Evolutionary conservation across 1,284 basidiomycete genomes (phyloP).

Genomic region (Rhizoctonia solani): DNA sequence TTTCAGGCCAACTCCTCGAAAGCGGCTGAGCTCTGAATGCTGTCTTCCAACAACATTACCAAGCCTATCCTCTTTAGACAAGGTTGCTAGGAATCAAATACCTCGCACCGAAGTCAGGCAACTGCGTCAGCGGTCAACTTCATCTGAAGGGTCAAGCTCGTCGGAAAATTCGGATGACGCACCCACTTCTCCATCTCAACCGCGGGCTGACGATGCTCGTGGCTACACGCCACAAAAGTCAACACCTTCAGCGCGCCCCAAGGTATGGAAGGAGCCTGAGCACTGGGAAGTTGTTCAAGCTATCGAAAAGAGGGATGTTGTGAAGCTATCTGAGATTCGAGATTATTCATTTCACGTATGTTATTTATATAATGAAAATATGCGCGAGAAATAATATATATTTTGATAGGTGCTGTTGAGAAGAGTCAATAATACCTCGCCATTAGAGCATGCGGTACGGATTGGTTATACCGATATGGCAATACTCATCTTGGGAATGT

Average conservation of each 20-base stretch:
- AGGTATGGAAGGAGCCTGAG: slow-evolving; percentile 49
- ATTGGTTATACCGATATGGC: slow-evolving; percentile 75
- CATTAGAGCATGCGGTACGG: slow-evolving; percentile 78
- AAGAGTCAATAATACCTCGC: slow-evolving; percentile 46
- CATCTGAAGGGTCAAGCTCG: background rate
- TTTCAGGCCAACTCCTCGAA: slow-evolving; percentile 13
- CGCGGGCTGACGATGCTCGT: slow-evolving; percentile 7
- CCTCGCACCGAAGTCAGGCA: slow-evolving; percentile 17
- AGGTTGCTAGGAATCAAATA: slow-evolving; percentile 12
- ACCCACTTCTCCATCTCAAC: slow-evolving; percentile 20
- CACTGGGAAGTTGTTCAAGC: slow-evolving; percentile 75
- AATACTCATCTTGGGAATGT: slow-evolving; percentile 74
- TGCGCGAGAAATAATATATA: slow-evolving; percentile 30
- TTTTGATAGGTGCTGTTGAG: slow-evolving; percentile 63
- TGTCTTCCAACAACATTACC: slow-evolving; percentile 19
- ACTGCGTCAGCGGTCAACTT: slow-evolving; percentile 17
- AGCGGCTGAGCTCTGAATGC: slow-evolving; percentile 23
- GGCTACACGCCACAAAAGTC: background rate
- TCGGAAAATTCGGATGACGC: background rate
- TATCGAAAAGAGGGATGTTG: slow-evolving; percentile 70
- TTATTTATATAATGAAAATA: slow-evolving; percentile 35
- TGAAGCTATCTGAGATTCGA: slow-evolving; percentile 52
- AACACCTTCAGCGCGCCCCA: slow-evolving; percentile 4
- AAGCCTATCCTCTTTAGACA: background rate
- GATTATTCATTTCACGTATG: slow-evolving; percentile 75